Percentiles rank a stretch among this genome's conserved stretches.
Evolutionary conservation across 345 rosid genomes (phyloP).

Genomic region (Turnera subulata): DNA sequence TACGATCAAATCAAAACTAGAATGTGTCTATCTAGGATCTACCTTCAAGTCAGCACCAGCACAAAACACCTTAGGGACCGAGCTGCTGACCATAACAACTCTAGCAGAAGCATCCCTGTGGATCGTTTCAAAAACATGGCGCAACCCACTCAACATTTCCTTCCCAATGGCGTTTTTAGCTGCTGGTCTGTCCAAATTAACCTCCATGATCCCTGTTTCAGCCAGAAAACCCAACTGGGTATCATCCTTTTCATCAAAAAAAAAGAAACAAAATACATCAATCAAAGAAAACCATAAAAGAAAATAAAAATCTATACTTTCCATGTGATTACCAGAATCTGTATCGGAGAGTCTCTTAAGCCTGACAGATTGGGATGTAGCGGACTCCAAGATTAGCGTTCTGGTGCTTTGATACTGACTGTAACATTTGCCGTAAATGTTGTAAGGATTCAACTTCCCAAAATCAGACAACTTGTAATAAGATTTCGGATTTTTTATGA

Average conservation of each 20-base stretch:
- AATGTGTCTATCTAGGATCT: background rate
- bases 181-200: constrained; percentile 61
- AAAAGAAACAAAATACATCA: too few relatives aligned
- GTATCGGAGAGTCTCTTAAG: constrained; percentile 51
- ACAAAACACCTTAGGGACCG: constrained; percentile 76
- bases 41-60: constrained; percentile 98
- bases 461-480: background rate
- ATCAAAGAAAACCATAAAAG: background rate
- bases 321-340: constrained; percentile 61
- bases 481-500: constrained; percentile 19
- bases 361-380: constrained; percentile 56
- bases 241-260: too few relatives aligned
- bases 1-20: too few relatives aligned
- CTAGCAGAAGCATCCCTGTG: constrained; percentile 50
- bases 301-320: background rate
- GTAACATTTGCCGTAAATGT: constrained; percentile 9
- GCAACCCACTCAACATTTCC: constrained; percentile 67
- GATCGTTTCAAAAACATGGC: constrained; percentile 51
- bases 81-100: constrained; percentile 66
- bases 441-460: constrained; percentile 1
- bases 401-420: constrained; percentile 39
- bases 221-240: constrained; percentile 5
- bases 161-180: constrained; percentile 73
- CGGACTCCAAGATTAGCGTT: constrained; percentile 63
- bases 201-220: constrained; percentile 69